Percentiles rank a stretch among this genome's conserved stretches.
Evolutionary conservation across 352 stramenopile genomes (phyloP).

Genomic region (Phytophthora megakarya): DNA sequence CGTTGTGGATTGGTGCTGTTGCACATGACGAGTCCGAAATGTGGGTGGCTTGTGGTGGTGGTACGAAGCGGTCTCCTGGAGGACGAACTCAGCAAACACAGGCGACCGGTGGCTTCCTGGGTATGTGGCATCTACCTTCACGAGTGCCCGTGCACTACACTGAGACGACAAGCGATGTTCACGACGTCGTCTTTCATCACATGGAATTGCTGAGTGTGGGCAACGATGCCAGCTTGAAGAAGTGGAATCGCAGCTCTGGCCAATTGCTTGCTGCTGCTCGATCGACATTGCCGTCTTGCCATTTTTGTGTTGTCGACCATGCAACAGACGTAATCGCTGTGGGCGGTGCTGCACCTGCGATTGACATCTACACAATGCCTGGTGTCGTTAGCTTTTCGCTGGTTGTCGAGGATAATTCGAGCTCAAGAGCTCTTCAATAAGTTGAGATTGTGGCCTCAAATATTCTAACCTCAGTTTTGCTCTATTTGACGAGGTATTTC

Average conservation of each 20-base stretch:
- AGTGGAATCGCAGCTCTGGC: conserved; percentile 79
- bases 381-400: conserved; percentile 85
- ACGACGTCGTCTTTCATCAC: conserved; percentile 73
- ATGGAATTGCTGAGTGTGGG: conserved; percentile 76
- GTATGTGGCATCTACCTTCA: conserved; percentile 82
- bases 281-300: conserved; percentile 57
- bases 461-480: conserved; percentile 24
- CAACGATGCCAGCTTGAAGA: conserved; percentile 66
- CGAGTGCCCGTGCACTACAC: conserved; percentile 73
- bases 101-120: conserved; percentile 51
- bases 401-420: conserved; percentile 44
- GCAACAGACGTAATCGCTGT: conserved; percentile 73
- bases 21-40: conserved; percentile 74
- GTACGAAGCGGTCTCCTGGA: conserved; percentile 40
- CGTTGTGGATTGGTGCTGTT: conserved; percentile 62
- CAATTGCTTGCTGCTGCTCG: conserved; percentile 57
- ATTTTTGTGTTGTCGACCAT: conserved; percentile 73
- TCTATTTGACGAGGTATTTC: conserved; percentile 25
- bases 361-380: conserved; percentile 83
- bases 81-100: conserved; percentile 19
- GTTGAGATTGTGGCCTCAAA: conserved; percentile 6
- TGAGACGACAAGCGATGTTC: conserved; percentile 61
- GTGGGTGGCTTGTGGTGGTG: conserved; percentile 70
- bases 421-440: conserved; percentile 8
- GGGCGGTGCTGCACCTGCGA: conserved; percentile 53